Base-by-base conservation (phyloP, 495 filamentous ascomycete genomes). In the Lindgomyces ingoldianus region DNA sequence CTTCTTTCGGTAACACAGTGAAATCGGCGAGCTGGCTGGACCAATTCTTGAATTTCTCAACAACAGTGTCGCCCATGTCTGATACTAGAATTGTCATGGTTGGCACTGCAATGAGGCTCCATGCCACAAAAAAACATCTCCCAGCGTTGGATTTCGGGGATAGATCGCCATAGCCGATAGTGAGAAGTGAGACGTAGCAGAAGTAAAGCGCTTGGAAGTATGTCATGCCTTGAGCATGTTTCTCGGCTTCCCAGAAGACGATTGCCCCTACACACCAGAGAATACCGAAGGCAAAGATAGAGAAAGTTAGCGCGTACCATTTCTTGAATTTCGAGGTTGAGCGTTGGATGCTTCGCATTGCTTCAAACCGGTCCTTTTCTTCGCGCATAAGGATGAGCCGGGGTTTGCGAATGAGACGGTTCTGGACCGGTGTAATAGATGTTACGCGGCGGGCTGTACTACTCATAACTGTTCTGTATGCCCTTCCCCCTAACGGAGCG, bases 1-100 rank as follows among this genome's bases (percentile, higher is more conserved):
- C 81, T 0, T 75, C 64, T 58, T 81, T 81, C 4, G 85, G 85
- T 42, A 88, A 72, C 9, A 88, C 74, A 0, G 81, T 81, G 67
- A 81, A 87, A 52, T 85, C 83, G 16, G 81, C 84, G n/a, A 87
- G 57, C 0, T 62, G 62, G 57, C 77, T 80, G 0, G 82, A 84
- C 42, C 77, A 83, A 22, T 75, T 74, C 57, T 86, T 85, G 75
- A 85, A 87, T 27, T 72, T 77, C 4, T 73, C 71, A 18, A 88
- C 81, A 44, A 88, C 73, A 0, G 85, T 88, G 60, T 86, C 81
- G 54, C 83, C 84, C 80, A 87, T 84, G 69, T 86, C 82, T 18
- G 78, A 80, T 33, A 88, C 83, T 0, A 88, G 79, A 60, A 86
- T 83, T 0, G 85, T 87, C 85, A 88, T 88, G 1, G 85, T 88